A percentile compares a stretch with the other conserved stretches of the same genome.
These are phyloP conservation scores for Apostasia ramifera DNA, from an alignment of 106 monocot species.

Conservation along the genomic window DNA sequence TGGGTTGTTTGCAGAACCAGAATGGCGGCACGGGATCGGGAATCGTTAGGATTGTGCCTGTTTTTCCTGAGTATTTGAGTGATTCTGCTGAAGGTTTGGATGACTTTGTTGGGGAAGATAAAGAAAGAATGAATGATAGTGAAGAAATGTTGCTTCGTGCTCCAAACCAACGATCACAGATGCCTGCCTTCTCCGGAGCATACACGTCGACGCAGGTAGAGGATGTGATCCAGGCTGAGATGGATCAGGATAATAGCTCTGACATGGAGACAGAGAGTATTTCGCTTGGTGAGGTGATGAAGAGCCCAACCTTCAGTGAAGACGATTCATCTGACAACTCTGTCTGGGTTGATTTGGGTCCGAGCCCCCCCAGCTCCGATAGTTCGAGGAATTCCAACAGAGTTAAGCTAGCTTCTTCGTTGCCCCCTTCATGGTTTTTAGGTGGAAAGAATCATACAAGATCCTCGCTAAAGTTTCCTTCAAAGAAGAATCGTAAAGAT, in stretches of 20 bases:
- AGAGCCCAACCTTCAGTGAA: slow-evolving; percentile 87
- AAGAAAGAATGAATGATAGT: slow-evolving; percentile 30
- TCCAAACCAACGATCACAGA: slow-evolving; percentile 27
- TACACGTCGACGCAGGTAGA: slow-evolving; percentile 68
- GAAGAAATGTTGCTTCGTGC: slow-evolving; percentile 28
- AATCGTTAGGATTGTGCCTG: slow-evolving; percentile 81
- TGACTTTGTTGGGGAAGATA: slow-evolving; percentile 36
- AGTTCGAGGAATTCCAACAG: slow-evolving; percentile 31
- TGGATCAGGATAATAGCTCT: slow-evolving; percentile 74
- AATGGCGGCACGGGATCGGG: slow-evolving; percentile 68
- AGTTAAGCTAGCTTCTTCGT: slow-evolving; percentile 56
- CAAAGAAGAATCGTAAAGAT: slow-evolving; percentile 47
- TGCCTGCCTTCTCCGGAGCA: slow-evolving; percentile 88
- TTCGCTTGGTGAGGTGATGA: slow-evolving; percentile 87
- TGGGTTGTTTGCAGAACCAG: slow-evolving; percentile 59
- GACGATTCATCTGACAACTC: slow-evolving; percentile 79
- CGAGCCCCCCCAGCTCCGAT: slow-evolving; percentile 70
- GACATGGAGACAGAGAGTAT: slow-evolving; percentile 66
- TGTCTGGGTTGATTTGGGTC: slow-evolving; percentile 90
- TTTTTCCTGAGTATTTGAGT: slow-evolving; percentile 81
- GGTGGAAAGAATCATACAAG: slow-evolving; percentile 52
- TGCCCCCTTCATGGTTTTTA: slow-evolving; percentile 61
- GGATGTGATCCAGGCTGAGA: slow-evolving; percentile 71
- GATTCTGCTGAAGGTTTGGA: slow-evolving; percentile 70
- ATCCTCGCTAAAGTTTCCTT: slow-evolving; percentile 26